phyloP scores from a whole-genome alignment of 2,329 filamentous ascomycete species.

The Elsinoe australis region DNA sequence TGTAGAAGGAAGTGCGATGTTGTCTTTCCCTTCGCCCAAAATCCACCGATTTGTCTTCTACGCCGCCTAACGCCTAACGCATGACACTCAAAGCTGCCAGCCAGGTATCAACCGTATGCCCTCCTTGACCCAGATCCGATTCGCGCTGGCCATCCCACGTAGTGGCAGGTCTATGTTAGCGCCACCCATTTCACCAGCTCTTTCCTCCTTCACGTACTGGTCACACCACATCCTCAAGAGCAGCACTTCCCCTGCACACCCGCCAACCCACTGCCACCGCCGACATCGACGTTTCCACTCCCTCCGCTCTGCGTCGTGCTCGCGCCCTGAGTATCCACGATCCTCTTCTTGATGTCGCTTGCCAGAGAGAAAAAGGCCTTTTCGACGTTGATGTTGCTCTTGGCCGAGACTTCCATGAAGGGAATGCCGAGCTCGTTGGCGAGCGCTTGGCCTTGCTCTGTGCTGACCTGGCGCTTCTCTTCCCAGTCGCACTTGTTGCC shows the following conservation, averaged over 20 bases:
- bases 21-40: neutral
- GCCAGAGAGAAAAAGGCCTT: constrained; percentile 96
- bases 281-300: constrained; percentile 24
- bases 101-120: constrained; percentile 11
- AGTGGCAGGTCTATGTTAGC: neutral
- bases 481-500: constrained; percentile 99
- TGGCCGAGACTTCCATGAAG: constrained; percentile 96
- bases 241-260: constrained; percentile 44
- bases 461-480: constrained; percentile 91
- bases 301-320: constrained; percentile 5
- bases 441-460: constrained; percentile 84
- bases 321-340: constrained; percentile 66
- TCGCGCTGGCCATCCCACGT: too few species aligned
- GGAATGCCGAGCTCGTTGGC: constrained; percentile 95
- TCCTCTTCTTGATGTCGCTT: constrained; percentile 94
- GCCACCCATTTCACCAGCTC: neutral
- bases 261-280: constrained; percentile 25
- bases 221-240: constrained; percentile 60
- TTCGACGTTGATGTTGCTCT: constrained; percentile 99
- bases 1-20: neutral
- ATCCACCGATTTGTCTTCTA: constrained; percentile 1
- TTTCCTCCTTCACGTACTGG: neutral
- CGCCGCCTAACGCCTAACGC: constrained; percentile 10
- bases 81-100: constrained; percentile 2
- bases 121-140: too few species aligned